Base-by-base conservation (phyloP, 2,329 filamentous ascomycete genomes). In the Paecilomyces fulvus region DNA sequence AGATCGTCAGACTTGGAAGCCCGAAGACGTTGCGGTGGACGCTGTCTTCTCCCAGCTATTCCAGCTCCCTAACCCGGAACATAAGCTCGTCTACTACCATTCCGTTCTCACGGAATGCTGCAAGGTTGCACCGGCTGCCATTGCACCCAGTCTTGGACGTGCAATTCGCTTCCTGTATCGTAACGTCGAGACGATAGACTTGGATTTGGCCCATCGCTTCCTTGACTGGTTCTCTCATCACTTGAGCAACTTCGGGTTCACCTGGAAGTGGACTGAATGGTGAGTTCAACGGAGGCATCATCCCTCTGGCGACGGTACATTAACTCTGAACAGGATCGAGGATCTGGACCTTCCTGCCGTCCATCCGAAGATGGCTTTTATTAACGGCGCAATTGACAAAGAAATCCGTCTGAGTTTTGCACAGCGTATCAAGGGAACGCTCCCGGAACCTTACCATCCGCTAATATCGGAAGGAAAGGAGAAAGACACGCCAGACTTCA, bases 221-320 rank as follows among this genome's bases (percentile, higher is more conserved):
- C 80, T 96, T 69, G 92, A 97, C 71, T 99, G 94, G 94, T 99
- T 99, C 69, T 84, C 92, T 17, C 94, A 99, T 71, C 94, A 99
- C 76, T 77, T 99, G 63, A 96, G 92, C 76, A 99, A 99, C 76
- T 99, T 99, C 70, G 94, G 95, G 54, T 99, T 97, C 71, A 94
- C 94, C 9, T 99, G 94, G 94, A 97, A 97, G 75, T 99, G 94
- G 94, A 87, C 88, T 14, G 94, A 99, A 75, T 99, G 94, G 94
- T 84, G 72, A 65, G 79, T 74, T 48, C 31, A 12, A 30, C 33
- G 7, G 11, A 30, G 37, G 10, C 12, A 46, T 30, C 20, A 11
- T 3, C 5, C 14, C 17, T 43, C 1, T 17, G 20, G 8, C 9
- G n/a, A 8, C 14, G 7, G 37, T 17, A 43, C 53, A 49, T 67